Base-by-base conservation (phyloP, 164 flowering plant species). In the Aristolochia fimbriata region DNA sequence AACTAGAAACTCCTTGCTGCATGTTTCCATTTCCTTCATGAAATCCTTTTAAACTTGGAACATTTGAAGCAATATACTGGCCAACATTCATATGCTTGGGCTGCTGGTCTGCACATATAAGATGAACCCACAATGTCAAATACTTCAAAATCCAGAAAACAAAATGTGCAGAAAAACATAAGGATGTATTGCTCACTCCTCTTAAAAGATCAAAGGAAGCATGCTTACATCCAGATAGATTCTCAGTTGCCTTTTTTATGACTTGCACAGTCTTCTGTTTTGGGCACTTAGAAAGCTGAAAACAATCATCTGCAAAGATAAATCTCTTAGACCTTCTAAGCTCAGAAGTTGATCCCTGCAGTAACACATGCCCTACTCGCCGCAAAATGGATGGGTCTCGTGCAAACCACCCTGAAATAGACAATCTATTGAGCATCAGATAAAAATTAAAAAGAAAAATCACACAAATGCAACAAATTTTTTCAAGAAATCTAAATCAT, bases 291-390 rank as follows among this genome's bases (percentile, higher is more conserved):
- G 84, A 83, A 57, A 90, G 79, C 73, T 90, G 87, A 78, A 93
- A 90, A 43, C 93, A 80, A 71, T 93, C 99, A 69, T 88, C 96
- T 52, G 99, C 97, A 71, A 86, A 73, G 56, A 93, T 59, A 66
- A 90, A 66, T 63, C 80, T 75, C 56, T 85, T 83, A 47, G 76
- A 15, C 71, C 88, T 86, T 74, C 79, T 83, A 43, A 74, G 76
- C 71, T 78, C 83, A 55, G 69, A 65, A 14, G 72, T 70, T 3
- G 81, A 76, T 62, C 72, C 60, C 59, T 77, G 79, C 55, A 93
- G 85, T 56, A 93, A 73, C 56, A 70, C 78, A 67, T 81, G 86
- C 49, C 97, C 99, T 73, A 86, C 95, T 24, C 76, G 80, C 62
- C 74, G 86, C 56, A 93, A 70, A 65, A 80, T 68, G 52, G 85